phyloP scores from a whole-genome alignment of 2,329 filamentous ascomycete species.

The Ascochyta pisi region DNA sequence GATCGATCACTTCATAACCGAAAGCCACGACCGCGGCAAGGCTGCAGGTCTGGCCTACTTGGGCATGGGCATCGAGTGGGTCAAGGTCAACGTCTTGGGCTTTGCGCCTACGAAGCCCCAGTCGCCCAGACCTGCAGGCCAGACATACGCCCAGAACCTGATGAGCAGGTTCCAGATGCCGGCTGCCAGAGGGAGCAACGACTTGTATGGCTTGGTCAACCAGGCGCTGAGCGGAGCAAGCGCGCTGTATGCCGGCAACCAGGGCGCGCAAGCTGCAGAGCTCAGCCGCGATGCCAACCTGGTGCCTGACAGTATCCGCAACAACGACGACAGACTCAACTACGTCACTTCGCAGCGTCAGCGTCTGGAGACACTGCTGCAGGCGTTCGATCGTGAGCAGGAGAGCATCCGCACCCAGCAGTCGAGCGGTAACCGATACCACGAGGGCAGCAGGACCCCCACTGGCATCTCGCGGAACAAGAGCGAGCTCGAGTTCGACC shows the following conservation, averaged over 20 bases:
- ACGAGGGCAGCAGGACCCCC: conserved; percentile 41
- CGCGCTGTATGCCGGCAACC: conserved; percentile 51
- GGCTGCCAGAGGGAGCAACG: conserved; percentile 67
- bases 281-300: conserved; percentile 67
- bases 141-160: conserved; percentile 77
- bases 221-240: conserved; percentile 73
- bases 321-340: conserved; percentile 70
- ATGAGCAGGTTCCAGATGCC: conserved; percentile 88
- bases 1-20: conserved; percentile 89
- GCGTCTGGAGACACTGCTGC: conserved; percentile 74
- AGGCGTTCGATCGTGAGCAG: conserved; percentile 81
- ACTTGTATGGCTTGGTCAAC: conserved; percentile 80
- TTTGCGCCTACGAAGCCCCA: conserved; percentile 62
- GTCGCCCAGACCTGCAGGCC: conserved; percentile 56
- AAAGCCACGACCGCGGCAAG: conserved; percentile 78
- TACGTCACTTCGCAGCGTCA: conserved; percentile 84
- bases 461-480: conserved; percentile 73
- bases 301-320: conserved; percentile 72
- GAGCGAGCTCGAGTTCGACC: conserved; percentile 89
- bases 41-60: conserved; percentile 71
- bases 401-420: conserved; percentile 58
- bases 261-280: conserved; percentile 56
- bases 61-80: conserved; percentile 56
- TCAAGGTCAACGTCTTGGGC: conserved; percentile 81
- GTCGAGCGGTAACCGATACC: conserved; percentile 55